Evolutionary conservation across 345 rosid genomes (phyloP).

Genomic region (Syzygium grande): DNA sequence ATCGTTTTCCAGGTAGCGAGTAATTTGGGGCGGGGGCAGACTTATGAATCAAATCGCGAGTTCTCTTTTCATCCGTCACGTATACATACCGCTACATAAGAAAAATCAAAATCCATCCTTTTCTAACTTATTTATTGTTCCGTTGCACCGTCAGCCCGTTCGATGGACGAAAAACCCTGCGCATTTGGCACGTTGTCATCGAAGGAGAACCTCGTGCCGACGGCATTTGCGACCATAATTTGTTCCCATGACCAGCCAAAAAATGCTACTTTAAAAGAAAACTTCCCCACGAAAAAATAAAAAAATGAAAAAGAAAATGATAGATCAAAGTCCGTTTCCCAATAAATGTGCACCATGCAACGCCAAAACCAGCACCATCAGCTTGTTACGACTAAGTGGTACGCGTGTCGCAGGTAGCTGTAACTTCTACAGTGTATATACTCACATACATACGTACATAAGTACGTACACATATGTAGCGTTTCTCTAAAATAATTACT

Average conservation of each 20-base stretch:
- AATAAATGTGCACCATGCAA: neutral
- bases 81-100: too few species aligned
- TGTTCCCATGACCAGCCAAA: neutral
- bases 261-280: neutral
- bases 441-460: neutral
- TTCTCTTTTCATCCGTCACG: neutral
- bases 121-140: neutral
- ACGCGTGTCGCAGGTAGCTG: neutral
- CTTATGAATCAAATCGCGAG: neutral
- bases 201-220: neutral
- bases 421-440: neutral
- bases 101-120: neutral
- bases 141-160: neutral
- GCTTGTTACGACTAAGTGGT: neutral
- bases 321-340: neutral
- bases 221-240: neutral
- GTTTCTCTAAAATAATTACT: neutral
- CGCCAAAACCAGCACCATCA: neutral
- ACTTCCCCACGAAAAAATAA: neutral
- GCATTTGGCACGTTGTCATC: neutral
- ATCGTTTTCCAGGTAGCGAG: neutral
- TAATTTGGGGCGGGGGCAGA: neutral
- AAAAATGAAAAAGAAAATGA: neutral
- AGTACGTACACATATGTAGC: neutral
- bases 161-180: neutral